These are phyloP conservation scores for Delitschia confertaspora DNA, from an alignment of 495 filamentous ascomycete genomes.

Conservation along the genomic window DNA sequence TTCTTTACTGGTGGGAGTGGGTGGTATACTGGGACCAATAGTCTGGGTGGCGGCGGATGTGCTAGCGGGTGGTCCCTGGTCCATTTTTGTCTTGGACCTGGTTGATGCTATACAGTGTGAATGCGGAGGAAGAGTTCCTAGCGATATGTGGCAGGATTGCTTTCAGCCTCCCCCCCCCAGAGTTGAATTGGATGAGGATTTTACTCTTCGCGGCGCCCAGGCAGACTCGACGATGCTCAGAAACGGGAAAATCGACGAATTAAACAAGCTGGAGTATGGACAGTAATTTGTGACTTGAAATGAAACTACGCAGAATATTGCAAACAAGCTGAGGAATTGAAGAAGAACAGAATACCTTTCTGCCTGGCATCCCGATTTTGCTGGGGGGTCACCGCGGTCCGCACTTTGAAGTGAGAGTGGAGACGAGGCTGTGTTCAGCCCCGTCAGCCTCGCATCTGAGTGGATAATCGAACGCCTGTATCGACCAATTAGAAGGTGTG, in stretches of 20 bases:
- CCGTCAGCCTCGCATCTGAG: slow-evolving; percentile 30
- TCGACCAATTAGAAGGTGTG: slow-evolving; percentile 10
- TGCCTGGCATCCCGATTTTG: slow-evolving; percentile 26
- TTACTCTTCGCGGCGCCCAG: no score
- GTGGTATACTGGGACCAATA: slow-evolving; percentile 7
- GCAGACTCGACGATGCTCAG: slow-evolving; percentile 6
- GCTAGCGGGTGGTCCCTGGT: slow-evolving; percentile 12
- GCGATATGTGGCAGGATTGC: no score
- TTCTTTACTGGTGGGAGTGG: slow-evolving; percentile 14
- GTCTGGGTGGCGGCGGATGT: slow-evolving; percentile 17
- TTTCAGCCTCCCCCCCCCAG: no score
- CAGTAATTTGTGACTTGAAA: neutral
- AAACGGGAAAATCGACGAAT: neutral
- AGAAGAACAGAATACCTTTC: slow-evolving; percentile 23
- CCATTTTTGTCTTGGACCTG: slow-evolving; percentile 21
- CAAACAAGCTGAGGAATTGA: neutral
- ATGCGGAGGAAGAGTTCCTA: neutral
- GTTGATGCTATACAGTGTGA: slow-evolving; percentile 4
- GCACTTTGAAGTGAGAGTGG: slow-evolving; percentile 1
- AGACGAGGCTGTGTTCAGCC: slow-evolving; percentile 29
- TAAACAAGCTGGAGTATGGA: neutral
- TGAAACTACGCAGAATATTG: neutral
- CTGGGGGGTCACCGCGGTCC: slow-evolving; percentile 5
- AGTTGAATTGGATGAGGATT: no score
- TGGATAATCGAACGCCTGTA: slow-evolving; percentile 9